These are phyloP conservation scores for Amaranthus palmeri DNA, from an alignment of 148 eudicot genomes.

Conservation along the genomic window DNA sequence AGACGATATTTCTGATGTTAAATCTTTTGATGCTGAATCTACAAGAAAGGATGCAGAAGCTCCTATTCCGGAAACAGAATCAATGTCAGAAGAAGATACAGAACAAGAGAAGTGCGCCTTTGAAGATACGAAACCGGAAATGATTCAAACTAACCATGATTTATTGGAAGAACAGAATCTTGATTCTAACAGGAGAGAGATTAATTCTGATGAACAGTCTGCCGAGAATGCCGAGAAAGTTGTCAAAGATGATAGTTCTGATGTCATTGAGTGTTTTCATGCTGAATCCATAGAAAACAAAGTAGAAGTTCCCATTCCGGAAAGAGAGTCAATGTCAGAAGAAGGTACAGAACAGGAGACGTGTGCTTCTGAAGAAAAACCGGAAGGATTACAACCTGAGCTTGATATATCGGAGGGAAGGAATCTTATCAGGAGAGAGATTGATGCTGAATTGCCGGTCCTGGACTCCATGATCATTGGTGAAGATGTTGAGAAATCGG, in stretches of 20 bases:
- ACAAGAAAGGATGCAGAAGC: conserved; percentile 20
- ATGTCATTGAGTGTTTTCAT: background rate
- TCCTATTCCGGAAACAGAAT: conserved; percentile 13
- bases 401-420: too few relatives aligned
- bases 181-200: background rate
- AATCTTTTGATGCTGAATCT: conserved; percentile 22
- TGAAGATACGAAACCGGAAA: conserved; percentile 9
- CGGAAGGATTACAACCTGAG: too few relatives aligned
- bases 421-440: too few relatives aligned
- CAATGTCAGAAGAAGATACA: background rate
- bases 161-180: background rate
- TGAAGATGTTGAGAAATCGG: conserved; percentile 27
- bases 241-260: background rate
- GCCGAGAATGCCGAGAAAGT: conserved; percentile 1
- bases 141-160: background rate
- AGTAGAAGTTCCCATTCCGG: too few relatives aligned
- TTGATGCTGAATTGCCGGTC: too few relatives aligned
- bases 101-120: background rate
- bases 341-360: too few relatives aligned
- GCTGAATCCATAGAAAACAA: too few relatives aligned
- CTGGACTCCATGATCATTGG: conserved; percentile 8
- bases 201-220: background rate
- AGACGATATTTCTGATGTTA: conserved; percentile 13
- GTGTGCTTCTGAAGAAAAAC: too few relatives aligned
- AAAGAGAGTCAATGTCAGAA: too few relatives aligned